Base-by-base conservation (phyloP, 2,329 filamentous ascomycete genomes). In the Neurospora crassa region DNA sequence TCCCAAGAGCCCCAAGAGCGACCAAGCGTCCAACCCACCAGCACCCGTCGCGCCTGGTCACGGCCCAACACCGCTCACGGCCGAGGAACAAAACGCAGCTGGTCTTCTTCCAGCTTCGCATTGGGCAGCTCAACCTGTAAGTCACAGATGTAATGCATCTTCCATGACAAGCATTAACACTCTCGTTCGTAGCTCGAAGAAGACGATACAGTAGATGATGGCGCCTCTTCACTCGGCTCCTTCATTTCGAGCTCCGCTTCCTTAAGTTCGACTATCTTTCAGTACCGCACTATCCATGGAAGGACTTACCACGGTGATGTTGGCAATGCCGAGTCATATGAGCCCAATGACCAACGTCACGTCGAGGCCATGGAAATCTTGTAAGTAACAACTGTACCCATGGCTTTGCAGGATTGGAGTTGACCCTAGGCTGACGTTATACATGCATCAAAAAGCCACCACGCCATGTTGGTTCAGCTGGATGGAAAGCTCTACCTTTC, bases 201-300 rank as follows among this genome's bases (percentile, higher is more conserved):
- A 37, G 53, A 63, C 0, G 24, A 11, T 18, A 34, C 53, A 18
- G 20, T 34, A 34, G 53, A 63, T 37, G 53, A 63, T 1, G 16
- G 24, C 0, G 53, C 24, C 53, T 63, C 53, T 63, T 6, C 29
- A 1, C 10, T 63, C 24, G 53, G 53, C 1, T 63, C 53, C 11
- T 34, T 63, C 8, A n/a, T 3, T 63, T 63, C 53, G 53, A 63
- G 43, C 11, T 41, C 70, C 16, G 67, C 68, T 6, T 42, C n/a
- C 40, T 70, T 71, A 5, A 71, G 68, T 2, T 67, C 40, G 42
- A 70, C 16, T 10, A 67, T 75, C 14, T 40, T 68, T 14, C 42
- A 71, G 8, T 75, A 75, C 71, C 73, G 74, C 14, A 74, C 71
- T 70, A 70, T 70, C 63, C 40, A 70, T n/a, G 63, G 63, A 41